phyloP scores from a whole-genome alignment of 148 eudicot genomes.

The Camellia lanceoleosa region DNA sequence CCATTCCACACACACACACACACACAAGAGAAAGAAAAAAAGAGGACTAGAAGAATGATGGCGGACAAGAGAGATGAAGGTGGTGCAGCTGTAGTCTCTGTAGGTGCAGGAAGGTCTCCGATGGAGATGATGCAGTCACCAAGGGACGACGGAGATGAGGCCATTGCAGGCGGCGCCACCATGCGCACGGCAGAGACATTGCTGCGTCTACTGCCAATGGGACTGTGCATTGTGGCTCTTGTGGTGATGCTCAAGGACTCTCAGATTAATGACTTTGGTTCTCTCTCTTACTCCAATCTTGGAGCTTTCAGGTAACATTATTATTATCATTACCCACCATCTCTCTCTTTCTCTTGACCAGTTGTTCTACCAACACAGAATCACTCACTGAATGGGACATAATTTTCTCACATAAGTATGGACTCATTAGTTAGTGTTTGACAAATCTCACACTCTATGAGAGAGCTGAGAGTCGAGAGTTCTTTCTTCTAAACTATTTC shows the following conservation, averaged over 20 bases:
- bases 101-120: conserved; percentile 8
- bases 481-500: too few relatives aligned
- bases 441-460: too few relatives aligned
- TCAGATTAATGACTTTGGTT: conserved; percentile 59
- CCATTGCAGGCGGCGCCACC: conserved; percentile 31
- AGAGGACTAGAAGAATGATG: not conserved
- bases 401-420: too few relatives aligned
- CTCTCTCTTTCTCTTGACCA: too few relatives aligned
- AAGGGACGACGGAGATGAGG: conserved; percentile 14
- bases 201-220: conserved; percentile 68
- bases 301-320: conserved; percentile 72
- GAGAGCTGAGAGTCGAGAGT: too few relatives aligned
- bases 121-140: not conserved
- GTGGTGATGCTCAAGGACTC: conserved; percentile 78
- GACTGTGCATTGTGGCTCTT: conserved; percentile 61
- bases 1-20: too few relatives aligned
- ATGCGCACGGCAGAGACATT: conserved; percentile 71
- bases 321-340: not conserved
- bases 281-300: conserved; percentile 70
- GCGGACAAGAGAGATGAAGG: conserved; percentile 7
- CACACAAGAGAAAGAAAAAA: not conserved
- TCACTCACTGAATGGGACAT: too few relatives aligned
- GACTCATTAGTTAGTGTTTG: too few relatives aligned
- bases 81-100: not conserved
- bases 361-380: too few relatives aligned